A percentile compares a stretch with the other conserved stretches of the same genome.
phyloP scores from a whole-genome alignment of 495 filamentous ascomycete species.

The Aspergillus wentii region DNA sequence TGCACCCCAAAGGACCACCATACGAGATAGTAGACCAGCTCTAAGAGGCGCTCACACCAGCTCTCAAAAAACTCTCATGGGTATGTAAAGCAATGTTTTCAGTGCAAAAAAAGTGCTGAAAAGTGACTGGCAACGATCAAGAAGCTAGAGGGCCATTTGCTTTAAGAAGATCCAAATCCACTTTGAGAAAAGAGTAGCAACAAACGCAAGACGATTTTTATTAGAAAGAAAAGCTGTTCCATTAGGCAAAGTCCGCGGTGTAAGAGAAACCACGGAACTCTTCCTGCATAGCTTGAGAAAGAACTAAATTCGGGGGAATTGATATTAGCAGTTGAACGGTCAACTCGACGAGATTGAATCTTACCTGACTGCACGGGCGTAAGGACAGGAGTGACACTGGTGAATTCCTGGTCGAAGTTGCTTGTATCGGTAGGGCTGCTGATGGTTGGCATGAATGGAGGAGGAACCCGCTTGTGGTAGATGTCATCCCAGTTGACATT shows the following conservation, averaged over 20 bases:
- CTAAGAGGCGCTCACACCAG: slow-evolving; percentile 11
- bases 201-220: slow-evolving; percentile 10
- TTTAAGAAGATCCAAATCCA: slow-evolving; percentile 10
- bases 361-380: slow-evolving; percentile 97
- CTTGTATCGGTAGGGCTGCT: slow-evolving; percentile 92
- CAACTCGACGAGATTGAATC: slow-evolving; percentile 17
- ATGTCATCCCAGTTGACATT: slow-evolving; percentile 99
- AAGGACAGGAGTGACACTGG: slow-evolving; percentile 93
- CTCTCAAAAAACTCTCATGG: slow-evolving; percentile 23
- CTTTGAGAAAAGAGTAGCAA: slow-evolving; percentile 10
- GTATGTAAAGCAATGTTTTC: slow-evolving; percentile 21
- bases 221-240: slow-evolving; percentile 3
- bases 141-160: slow-evolving; percentile 10
- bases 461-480: slow-evolving; percentile 84
- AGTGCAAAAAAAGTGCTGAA: slow-evolving; percentile 14
- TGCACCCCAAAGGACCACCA: slow-evolving; percentile 12
- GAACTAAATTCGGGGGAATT: slow-evolving; percentile 55
- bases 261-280: slow-evolving; percentile 99
- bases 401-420: slow-evolving; percentile 99
- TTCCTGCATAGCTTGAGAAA: slow-evolving; percentile 98
- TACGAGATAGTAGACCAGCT: slow-evolving; percentile 5
- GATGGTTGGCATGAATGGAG: slow-evolving; percentile 87
- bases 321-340: slow-evolving; percentile 8
- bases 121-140: slow-evolving; percentile 12
- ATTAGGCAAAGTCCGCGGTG: slow-evolving; percentile 65